phyloP scores from a whole-genome alignment of 192 early-diverging fungal species.

The Gigaspora rosea region DNA sequence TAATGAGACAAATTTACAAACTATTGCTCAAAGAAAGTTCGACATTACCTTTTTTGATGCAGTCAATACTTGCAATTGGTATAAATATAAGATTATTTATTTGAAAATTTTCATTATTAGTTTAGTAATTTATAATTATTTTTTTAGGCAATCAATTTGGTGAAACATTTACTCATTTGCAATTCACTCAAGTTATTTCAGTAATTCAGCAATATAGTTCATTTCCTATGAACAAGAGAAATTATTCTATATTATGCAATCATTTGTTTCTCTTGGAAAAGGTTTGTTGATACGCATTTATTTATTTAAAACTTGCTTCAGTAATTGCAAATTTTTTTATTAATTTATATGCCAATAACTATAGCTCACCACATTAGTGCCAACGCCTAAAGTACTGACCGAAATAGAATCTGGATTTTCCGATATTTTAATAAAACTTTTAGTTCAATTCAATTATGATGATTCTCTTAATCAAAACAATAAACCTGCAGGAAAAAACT shows the following conservation, averaged over 20 bases:
- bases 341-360: not conserved
- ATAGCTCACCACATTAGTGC: slow-evolving; percentile 38
- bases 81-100: not conserved
- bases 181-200: slow-evolving; percentile 54
- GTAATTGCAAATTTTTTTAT: not conserved
- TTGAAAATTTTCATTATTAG: slow-evolving; percentile 5
- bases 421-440: slow-evolving; percentile 37
- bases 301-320: not conserved
- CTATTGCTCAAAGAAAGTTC: slow-evolving; percentile 49
- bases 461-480: not conserved
- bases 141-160: slow-evolving; percentile 50
- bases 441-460: slow-evolving; percentile 35
- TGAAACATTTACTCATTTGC: slow-evolving; percentile 58
- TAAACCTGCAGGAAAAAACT: not conserved
- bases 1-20: slow-evolving; percentile 57
- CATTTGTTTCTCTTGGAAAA: slow-evolving; percentile 39
- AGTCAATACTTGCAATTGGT: slow-evolving; percentile 48
- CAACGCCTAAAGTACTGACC: slow-evolving; percentile 34
- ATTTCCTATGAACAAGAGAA: not conserved
- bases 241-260: slow-evolving; percentile 32
- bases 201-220: slow-evolving; percentile 40
- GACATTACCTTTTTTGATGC: slow-evolving; percentile 38
- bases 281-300: not conserved
- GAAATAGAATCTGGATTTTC: slow-evolving; percentile 51
- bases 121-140: not conserved